Percentiles rank a stretch among this genome's conserved stretches.
Evolutionary conservation across 2,329 filamentous ascomycete species (phyloP).

Genomic region (Paracoccidioides lutzii): DNA sequence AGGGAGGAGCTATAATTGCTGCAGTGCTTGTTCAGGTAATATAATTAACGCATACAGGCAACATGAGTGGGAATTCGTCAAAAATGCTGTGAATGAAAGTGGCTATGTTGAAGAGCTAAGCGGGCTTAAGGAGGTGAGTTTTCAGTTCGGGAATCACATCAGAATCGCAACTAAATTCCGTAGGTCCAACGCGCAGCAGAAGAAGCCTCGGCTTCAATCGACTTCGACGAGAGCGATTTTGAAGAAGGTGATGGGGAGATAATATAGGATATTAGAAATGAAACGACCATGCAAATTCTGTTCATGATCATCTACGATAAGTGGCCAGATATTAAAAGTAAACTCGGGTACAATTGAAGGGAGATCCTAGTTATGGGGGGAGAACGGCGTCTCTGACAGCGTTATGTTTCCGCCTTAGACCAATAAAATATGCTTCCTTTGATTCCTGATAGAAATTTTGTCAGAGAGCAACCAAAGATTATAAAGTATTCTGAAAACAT

Average conservation of each 20-base stretch:
- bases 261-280: not conserved
- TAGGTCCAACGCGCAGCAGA: slow-evolving; percentile 36
- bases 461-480: slow-evolving; percentile 3
- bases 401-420: slow-evolving; percentile 51
- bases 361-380: slow-evolving; percentile 6
- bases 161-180: slow-evolving; percentile 12
- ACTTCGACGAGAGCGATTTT: slow-evolving; percentile 28
- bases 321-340: not conserved
- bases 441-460: slow-evolving; percentile 48
- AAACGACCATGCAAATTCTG: not conserved
- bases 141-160: not conserved
- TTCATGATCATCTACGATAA: not conserved
- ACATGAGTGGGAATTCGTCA: slow-evolving; percentile 49
- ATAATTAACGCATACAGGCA: slow-evolving; percentile 41
- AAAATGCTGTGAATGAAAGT: slow-evolving; percentile 45
- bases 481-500: slow-evolving; percentile 24
- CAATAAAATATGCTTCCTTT: slow-evolving; percentile 78
- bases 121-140: slow-evolving; percentile 44
- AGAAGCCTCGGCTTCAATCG: slow-evolving; percentile 31
- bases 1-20: slow-evolving; percentile 47
- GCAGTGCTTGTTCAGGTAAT: slow-evolving; percentile 48
- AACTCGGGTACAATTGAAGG: not conserved
- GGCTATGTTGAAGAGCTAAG: slow-evolving; percentile 53
- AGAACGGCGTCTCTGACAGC: slow-evolving; percentile 36
- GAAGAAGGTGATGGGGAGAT: slow-evolving; percentile 2